phyloP scores from a whole-genome alignment of 805 yeast genomes.

The Maudiozyma turicensis region DNA sequence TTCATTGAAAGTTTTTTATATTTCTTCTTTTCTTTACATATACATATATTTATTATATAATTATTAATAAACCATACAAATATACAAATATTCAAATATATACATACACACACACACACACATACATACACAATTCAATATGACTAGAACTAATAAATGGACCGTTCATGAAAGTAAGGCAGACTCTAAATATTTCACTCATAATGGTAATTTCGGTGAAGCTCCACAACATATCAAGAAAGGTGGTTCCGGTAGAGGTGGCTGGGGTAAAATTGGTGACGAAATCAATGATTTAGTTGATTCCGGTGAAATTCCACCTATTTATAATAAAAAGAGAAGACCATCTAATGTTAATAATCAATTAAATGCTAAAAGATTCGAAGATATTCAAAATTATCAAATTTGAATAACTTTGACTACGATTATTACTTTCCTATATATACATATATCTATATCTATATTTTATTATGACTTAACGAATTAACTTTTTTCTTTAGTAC shows the following conservation, averaged over 20 bases:
- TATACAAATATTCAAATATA: background rate
- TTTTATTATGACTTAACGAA: background rate
- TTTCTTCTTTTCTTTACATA: too few species aligned
- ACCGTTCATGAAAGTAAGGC: constrained; percentile 48
- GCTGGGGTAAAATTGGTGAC: constrained; percentile 81
- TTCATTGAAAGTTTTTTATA: too few species aligned
- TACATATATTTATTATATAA: too few species aligned
- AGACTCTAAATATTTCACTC: constrained; percentile 68
- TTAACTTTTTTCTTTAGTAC: background rate
- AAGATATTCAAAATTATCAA: constrained; percentile 5
- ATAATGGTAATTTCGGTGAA: constrained; percentile 58
- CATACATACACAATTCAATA: constrained; percentile 15
- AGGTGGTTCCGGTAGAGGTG: constrained; percentile 75
- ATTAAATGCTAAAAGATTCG: constrained; percentile 34
- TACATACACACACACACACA: background rate
- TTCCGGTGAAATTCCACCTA: constrained; percentile 44
- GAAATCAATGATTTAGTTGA: constrained; percentile 57
- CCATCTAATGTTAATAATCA: constrained; percentile 38
- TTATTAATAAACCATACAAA: too few species aligned
- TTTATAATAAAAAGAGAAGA: constrained; percentile 38
- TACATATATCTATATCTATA: background rate
- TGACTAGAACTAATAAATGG: constrained; percentile 80
- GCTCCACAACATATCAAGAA: constrained; percentile 74
- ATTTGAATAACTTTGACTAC: background rate
- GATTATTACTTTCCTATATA: background rate